Evolutionary conservation across 768 basidiomycete species (phyloP), one percentile per base, ranked within the genome.

Genomic region (Rhodotorula kratochvilovae): DNA sequence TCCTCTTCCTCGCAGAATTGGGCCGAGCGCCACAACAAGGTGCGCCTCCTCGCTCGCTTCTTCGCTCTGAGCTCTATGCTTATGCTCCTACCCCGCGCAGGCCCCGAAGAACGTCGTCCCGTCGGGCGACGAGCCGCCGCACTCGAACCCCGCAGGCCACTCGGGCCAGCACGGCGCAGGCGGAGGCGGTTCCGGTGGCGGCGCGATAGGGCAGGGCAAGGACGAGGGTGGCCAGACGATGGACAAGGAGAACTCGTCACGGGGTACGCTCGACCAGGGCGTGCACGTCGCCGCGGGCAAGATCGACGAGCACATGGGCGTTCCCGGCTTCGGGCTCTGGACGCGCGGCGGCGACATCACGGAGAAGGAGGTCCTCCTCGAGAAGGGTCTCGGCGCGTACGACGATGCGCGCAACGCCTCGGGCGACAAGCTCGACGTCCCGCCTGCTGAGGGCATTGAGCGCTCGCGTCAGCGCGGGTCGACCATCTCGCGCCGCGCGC

Each of bases 11-110:
- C 45, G 76, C 82, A 89, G 57, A 80, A 83, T 11, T 84, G 89
- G 77, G 89, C 92, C 57, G 91, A 92, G 71, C 86, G 89, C 5
- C 77, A 77, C 68, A 71, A 76, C 66, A 78, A 75, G 64, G 73
- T 68, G 42, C 53, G 60, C 19, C 8, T 13, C 5, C 4, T 12
- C 17, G 2, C 1, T 4, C 16, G 21, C 7, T 10, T 23, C 36
- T 42, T 43, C 25, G 1, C 25, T 25, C 8, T 50, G 5, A 6
- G 5, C 25, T 50, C 48, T 23, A 48, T 39, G 1, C 62, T 51
- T 19, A 48, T 27, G 33, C 8, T 21, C 36, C 7, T 31, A 5
- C 36, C 3, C 31, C 11, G 17, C 31, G 7, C 66, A 74, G 73
- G 58, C 68, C 5, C 68, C 81, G 1, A 77, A 79, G 59, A 79